Evolutionary conservation across 2,329 filamentous ascomycete genomes (phyloP).

Genomic region (Alternaria panax): DNA sequence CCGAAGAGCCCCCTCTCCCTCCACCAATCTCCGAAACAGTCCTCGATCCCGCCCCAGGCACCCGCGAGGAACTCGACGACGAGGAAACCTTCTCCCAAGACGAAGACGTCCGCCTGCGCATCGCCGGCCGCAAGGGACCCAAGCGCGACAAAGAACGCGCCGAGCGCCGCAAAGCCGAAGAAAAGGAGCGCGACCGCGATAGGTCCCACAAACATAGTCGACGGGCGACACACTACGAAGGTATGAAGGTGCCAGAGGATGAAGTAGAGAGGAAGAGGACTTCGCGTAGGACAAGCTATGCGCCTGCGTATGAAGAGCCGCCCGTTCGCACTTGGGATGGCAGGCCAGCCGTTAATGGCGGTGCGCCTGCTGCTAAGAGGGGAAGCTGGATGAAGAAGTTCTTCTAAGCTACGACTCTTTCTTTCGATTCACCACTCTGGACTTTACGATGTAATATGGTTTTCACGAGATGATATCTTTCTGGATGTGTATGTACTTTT

Average conservation of each 20-base stretch:
- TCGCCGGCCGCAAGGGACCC: constrained; percentile 38
- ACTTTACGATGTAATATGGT: constrained; percentile 1
- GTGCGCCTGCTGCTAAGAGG: constrained; percentile 45
- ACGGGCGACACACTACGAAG: constrained; percentile 37
- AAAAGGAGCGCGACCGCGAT: constrained; percentile 37
- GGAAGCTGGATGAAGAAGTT: constrained; percentile 60
- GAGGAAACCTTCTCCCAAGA: constrained; percentile 49
- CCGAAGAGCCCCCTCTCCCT: constrained; percentile 56
- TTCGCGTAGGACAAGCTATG: constrained; percentile 43
- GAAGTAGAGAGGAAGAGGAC: constrained; percentile 33
- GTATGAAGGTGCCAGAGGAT: constrained; percentile 26
- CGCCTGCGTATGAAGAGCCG: constrained; percentile 41
- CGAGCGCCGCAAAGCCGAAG: constrained; percentile 37
- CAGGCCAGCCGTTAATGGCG: constrained; percentile 44
- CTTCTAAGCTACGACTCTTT: constrained; percentile 17
- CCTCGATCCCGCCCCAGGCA: constrained; percentile 49
- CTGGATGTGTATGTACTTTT: constrained; percentile 5
- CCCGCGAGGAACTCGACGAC: constrained; percentile 35
- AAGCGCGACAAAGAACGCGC: constrained; percentile 43
- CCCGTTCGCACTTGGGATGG: constrained; percentile 52
- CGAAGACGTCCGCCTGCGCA: constrained; percentile 49
- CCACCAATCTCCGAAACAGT: constrained; percentile 57
- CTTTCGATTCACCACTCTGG: neutral
- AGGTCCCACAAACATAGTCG: constrained; percentile 39
- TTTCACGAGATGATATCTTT: neutral